Conservation (phyloP, 2,329 filamentous ascomycete species). For the Exophiala lecanii-corni region DNA sequence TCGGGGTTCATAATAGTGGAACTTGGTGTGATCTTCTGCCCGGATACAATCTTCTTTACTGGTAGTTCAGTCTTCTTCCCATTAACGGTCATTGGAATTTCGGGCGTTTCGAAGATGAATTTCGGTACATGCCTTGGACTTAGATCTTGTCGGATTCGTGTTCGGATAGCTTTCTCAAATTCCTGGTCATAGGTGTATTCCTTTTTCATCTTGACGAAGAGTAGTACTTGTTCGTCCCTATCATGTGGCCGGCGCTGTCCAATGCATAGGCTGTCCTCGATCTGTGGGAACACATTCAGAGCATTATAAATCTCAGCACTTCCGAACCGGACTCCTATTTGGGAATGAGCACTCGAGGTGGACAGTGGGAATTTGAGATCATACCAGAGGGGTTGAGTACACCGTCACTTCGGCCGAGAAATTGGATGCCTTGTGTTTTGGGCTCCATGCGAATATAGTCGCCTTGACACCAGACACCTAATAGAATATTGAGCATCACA, state of each 20-base stretch:
- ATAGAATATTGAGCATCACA: too few relatives aligned
- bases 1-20: background rate
- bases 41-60: slow-evolving; percentile 1
- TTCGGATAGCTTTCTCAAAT: slow-evolving; percentile 44
- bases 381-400: slow-evolving; percentile 77
- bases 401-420: slow-evolving; percentile 67
- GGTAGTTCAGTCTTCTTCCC: slow-evolving; percentile 17
- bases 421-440: slow-evolving; percentile 56
- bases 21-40: background rate
- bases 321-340: slow-evolving; percentile 63
- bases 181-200: slow-evolving; percentile 4
- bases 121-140: slow-evolving; percentile 40
- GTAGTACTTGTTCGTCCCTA: slow-evolving; percentile 17
- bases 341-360: slow-evolving; percentile 38
- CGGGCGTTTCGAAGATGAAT: slow-evolving; percentile 12
- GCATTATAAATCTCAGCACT: slow-evolving; percentile 76
- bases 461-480: slow-evolving; percentile 70
- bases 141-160: slow-evolving; percentile 59
- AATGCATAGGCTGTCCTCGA: slow-evolving; percentile 4
- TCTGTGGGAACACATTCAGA: slow-evolving; percentile 37
- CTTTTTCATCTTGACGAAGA: slow-evolving; percentile 14
- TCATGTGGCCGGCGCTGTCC: slow-evolving; percentile 13
- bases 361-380: slow-evolving; percentile 61
- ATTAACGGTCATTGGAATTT: slow-evolving; percentile 17
- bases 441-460: slow-evolving; percentile 72